phyloP scores from a whole-genome alignment of 495 filamentous ascomycete species.

The Podospora anserina region DNA sequence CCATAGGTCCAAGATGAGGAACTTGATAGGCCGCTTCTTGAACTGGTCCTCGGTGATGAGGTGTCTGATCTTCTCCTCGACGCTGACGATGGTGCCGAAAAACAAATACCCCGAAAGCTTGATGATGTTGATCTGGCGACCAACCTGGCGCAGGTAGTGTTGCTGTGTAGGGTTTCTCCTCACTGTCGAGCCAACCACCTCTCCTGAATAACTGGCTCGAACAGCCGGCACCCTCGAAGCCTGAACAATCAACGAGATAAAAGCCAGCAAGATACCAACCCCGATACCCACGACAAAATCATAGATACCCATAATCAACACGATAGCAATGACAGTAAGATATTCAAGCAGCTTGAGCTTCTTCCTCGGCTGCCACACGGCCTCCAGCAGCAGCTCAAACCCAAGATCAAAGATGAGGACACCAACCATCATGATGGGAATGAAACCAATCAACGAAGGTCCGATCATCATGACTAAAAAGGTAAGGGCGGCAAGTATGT shows the following conservation, averaged over 20 bases:
- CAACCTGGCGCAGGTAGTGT: slow-evolving; percentile 77
- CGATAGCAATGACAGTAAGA: slow-evolving; percentile 86
- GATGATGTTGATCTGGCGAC: slow-evolving; percentile 80
- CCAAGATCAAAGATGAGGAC: slow-evolving; percentile 90
- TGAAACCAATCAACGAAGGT: slow-evolving; percentile 83
- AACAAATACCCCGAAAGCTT: slow-evolving; percentile 92
- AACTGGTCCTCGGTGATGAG: slow-evolving; percentile 82
- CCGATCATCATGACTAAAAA: slow-evolving; percentile 78
- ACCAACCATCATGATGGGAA: slow-evolving; percentile 95
- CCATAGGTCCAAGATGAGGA: slow-evolving; percentile 82
- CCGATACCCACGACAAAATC: slow-evolving; percentile 95
- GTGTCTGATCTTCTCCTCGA: slow-evolving; percentile 79
- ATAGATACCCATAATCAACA: slow-evolving; percentile 91
- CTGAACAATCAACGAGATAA: slow-evolving; percentile 84
- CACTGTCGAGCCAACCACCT: slow-evolving; percentile 85
- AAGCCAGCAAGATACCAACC: slow-evolving; percentile 86
- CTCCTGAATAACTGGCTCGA: slow-evolving; percentile 79
- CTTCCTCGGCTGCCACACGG: slow-evolving; percentile 80
- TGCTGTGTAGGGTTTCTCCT: slow-evolving; percentile 86
- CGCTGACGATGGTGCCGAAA: slow-evolving; percentile 93
- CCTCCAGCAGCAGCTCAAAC: slow-evolving; percentile 84
- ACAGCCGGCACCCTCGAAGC: slow-evolving; percentile 85
- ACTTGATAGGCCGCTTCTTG: slow-evolving; percentile 71
- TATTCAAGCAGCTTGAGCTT: slow-evolving; percentile 85
- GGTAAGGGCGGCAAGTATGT: slow-evolving; percentile 80